Evolutionary conservation across 768 basidiomycete species (phyloP), one percentile per base, ranked within the genome.

Genomic region (Russula sp.): DNA sequence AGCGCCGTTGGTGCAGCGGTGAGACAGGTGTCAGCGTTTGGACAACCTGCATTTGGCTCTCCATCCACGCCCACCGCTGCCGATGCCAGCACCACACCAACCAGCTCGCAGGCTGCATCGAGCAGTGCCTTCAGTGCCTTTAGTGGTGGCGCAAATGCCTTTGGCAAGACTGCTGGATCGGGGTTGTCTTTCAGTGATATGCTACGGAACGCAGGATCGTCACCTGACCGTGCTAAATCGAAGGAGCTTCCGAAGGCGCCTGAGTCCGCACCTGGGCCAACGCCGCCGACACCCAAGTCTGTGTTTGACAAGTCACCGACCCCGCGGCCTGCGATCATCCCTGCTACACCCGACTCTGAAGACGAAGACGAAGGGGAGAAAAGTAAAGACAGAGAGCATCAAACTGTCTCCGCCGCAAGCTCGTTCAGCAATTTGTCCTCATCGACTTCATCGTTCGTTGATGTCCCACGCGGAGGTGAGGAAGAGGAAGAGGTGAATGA

Each of bases 171-270:
- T 7, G 75, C 73, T 0, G 72, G 74, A 1, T 73, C 75, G 39
- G 62, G 65, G 29, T 81, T 79, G 65, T 81, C 87, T 0, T 91
- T 87, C 65, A 72, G 75, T n/a, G 84, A 88, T 34, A 68, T 89
- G 49, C 72, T 88, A 60, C 80, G 83, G 69, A 70, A 65, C 16
- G 74, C 51, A 13, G 39, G 66, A 39, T 35, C 66, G 36, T 36
- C 52, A 34, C 38, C 42, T 13, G 63, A 63, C 5, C 51, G 61
- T 9, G 41, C n/a, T 13, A 62, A 63, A 38, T 13, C n/a, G 39
- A 66, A 53, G 65, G 61, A 34, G n/a, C 7, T 35, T 7, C 18
- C 18, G 7, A 58, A 50, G 9, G 22, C 54, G 8, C 49, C 66
- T 36, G 49, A 42, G 22, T 54, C 66, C 8, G 43, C 48, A n/a